These are phyloP conservation scores for Ogataea henricii DNA, from an alignment of 805 yeast species.

Conservation along the genomic window DNA sequence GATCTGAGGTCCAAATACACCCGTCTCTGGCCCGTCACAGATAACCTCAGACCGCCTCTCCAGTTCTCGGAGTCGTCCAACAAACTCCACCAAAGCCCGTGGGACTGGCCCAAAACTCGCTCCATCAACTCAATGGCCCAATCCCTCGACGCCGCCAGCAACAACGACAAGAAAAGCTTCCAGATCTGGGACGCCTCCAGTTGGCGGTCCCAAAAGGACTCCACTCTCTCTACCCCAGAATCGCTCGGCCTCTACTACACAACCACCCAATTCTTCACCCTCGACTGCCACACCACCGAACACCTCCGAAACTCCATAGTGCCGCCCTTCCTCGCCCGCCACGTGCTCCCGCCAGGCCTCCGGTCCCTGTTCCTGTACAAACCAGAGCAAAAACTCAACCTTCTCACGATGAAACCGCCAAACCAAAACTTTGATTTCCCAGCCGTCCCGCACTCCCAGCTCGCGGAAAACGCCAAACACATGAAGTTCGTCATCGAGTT, in stretches of 20 bases:
- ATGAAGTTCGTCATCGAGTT: slow-evolving; percentile 28
- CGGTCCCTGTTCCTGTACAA: slow-evolving; percentile 8
- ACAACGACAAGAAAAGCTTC: background rate
- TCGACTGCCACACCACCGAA: slow-evolving; percentile 10
- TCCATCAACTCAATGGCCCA: slow-evolving; percentile 5
- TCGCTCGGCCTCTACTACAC: slow-evolving; percentile 21
- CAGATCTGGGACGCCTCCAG: slow-evolving; percentile 10
- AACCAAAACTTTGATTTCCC: slow-evolving; percentile 8
- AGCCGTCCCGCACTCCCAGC: background rate
- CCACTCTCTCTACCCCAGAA: slow-evolving; percentile 8
- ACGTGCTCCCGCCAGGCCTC: slow-evolving; percentile 19
- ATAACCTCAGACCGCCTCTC: slow-evolving; percentile 20
- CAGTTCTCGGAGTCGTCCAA: slow-evolving; percentile 20
- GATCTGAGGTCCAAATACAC: slow-evolving; percentile 21
- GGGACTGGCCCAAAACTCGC: slow-evolving; percentile 26
- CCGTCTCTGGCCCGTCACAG: slow-evolving; percentile 32
- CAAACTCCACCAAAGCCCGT: slow-evolving; percentile 7
- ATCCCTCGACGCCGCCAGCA: background rate
- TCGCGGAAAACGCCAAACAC: slow-evolving; percentile 12
- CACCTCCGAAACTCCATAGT: slow-evolving; percentile 11
- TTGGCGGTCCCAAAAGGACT: slow-evolving; percentile 11
- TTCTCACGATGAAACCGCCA: slow-evolving; percentile 15
- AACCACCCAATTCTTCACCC: slow-evolving; percentile 18
- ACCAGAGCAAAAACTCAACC: slow-evolving; percentile 10
- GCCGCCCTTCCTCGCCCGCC: slow-evolving; percentile 18